These are phyloP conservation scores for Phytopythium oedochilum DNA, from an alignment of 352 stramenopile species.

Conservation along the genomic window DNA sequence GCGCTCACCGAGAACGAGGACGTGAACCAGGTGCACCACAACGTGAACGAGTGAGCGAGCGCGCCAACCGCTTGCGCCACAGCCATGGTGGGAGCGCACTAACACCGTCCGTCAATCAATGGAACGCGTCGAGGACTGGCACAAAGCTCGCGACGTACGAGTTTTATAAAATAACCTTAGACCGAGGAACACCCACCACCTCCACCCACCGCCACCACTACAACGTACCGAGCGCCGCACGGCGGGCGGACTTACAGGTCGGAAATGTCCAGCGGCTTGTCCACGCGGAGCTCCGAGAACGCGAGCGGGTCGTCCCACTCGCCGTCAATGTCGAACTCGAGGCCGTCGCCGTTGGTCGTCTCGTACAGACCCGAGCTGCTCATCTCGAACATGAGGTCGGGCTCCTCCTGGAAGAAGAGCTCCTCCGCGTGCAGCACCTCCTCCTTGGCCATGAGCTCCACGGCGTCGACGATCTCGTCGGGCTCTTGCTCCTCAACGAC, in stretches of 20 bases:
- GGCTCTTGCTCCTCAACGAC: constrained; percentile 22
- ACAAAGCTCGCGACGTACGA: not conserved
- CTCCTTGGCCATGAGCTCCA: constrained; percentile 30
- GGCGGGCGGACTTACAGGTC: constrained; percentile 22
- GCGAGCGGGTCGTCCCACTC: constrained; percentile 20
- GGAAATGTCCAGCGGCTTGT: constrained; percentile 33
- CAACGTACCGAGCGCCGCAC: not conserved
- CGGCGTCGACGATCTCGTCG: constrained; percentile 40
- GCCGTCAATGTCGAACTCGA: constrained; percentile 10
- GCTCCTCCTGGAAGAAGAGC: constrained; percentile 3
- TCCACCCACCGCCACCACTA: no score
- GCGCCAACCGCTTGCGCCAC: no score
- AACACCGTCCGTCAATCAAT: no score
- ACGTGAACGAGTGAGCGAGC: constrained; percentile 60
- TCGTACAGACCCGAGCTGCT: constrained; percentile 4
- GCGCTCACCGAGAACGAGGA: constrained; percentile 77
- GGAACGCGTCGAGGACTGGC: no score
- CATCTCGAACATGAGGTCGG: constrained; percentile 19
- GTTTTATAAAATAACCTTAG: constrained; percentile 1
- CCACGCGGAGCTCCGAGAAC: constrained; percentile 28
- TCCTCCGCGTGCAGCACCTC: constrained; percentile 31
- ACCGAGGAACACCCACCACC: not conserved
- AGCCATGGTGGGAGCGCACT: no score
- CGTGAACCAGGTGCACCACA: constrained; percentile 80
- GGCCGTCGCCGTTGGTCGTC: not conserved